A percentile compares a stretch with the other conserved stretches of the same genome.
phyloP scores from a whole-genome alignment of 208 protist species.

The Leishmania amazonensis region DNA sequence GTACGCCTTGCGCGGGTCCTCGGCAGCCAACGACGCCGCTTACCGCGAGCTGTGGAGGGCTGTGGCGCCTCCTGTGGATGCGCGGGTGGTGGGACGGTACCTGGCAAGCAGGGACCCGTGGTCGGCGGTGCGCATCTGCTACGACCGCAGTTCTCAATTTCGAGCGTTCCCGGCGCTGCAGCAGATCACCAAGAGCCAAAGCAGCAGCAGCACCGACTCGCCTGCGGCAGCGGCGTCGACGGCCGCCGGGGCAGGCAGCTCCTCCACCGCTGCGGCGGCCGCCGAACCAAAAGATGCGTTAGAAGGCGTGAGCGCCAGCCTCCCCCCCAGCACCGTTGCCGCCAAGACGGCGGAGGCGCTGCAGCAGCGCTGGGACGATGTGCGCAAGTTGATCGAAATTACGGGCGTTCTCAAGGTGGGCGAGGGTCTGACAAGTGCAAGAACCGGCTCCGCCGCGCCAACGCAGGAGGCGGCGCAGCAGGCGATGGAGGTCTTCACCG shows the following conservation, averaged over 20 bases:
- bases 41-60: slow-evolving; percentile 61
- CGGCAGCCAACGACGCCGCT: slow-evolving; percentile 52
- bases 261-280: background rate
- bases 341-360: slow-evolving; percentile 57
- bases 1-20: slow-evolving; percentile 73
- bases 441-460: background rate
- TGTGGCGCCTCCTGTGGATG: slow-evolving; percentile 60
- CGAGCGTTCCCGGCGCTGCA: slow-evolving; percentile 48
- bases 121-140: slow-evolving; percentile 61
- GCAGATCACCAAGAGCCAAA: slow-evolving; percentile 2
- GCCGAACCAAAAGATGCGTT: slow-evolving; percentile 8
- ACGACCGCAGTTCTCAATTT: slow-evolving; percentile 57
- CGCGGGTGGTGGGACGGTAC: slow-evolving; percentile 81
- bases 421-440: background rate
- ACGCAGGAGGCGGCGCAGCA: slow-evolving; percentile 24
- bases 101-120: slow-evolving; percentile 73
- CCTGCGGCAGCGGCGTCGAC: background rate
- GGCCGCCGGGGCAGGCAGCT: background rate
- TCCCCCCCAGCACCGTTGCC: slow-evolving; percentile 20
- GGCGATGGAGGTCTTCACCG: slow-evolving; percentile 85
- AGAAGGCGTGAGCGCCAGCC: slow-evolving; percentile 27
- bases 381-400: slow-evolving; percentile 48
- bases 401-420: slow-evolving; percentile 36
- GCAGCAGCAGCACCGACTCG: background rate
- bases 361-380: slow-evolving; percentile 68